These are phyloP conservation scores for Cystofilobasidium bisporidii DNA, from an alignment of 768 basidiomycete genomes.

Conservation along the genomic window DNA sequence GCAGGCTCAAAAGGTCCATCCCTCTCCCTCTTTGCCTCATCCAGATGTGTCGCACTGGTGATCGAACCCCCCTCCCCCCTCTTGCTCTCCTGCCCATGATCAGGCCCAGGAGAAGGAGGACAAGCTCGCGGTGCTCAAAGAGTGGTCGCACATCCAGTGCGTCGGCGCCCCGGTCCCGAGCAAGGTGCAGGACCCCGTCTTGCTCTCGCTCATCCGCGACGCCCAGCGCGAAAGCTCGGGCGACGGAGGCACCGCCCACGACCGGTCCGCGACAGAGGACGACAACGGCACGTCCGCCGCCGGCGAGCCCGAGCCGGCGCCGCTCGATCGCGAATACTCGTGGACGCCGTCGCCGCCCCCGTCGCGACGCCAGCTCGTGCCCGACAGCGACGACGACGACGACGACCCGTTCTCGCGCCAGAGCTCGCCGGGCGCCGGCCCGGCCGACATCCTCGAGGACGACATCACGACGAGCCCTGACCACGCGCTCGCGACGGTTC, in stretches of 20 bases:
- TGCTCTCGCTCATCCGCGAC: not conserved
- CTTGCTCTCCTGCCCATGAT: too few species aligned
- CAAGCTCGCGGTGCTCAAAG: conserved; percentile 56
- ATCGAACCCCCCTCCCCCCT: too few species aligned
- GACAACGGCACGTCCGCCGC: not conserved
- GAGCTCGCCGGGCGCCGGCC: too few species aligned
- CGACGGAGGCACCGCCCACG: not conserved
- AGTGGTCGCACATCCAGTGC: conserved; percentile 81
- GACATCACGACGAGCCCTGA: not conserved
- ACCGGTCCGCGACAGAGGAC: not conserved
- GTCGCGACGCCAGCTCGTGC: not conserved
- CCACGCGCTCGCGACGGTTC: not conserved
- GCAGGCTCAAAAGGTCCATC: conserved; percentile 9
- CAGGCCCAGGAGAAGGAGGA: conserved; percentile 46
- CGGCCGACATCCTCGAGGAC: not conserved
- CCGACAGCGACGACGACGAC: not conserved
- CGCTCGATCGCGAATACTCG: not conserved
- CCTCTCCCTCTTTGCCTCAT: not conserved
- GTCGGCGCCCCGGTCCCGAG: conserved; percentile 40
- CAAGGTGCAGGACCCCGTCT: conserved; percentile 15
- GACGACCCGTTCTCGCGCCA: not conserved
- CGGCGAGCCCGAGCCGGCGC: not conserved
- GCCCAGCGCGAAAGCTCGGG: not conserved
- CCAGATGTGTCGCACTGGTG: not conserved
- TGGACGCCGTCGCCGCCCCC: not conserved